A percentile compares a stretch with the other conserved stretches of the same genome.
phyloP scores from a whole-genome alignment of 495 filamentous ascomycete species.

The Pyrenula aspistea region DNA sequence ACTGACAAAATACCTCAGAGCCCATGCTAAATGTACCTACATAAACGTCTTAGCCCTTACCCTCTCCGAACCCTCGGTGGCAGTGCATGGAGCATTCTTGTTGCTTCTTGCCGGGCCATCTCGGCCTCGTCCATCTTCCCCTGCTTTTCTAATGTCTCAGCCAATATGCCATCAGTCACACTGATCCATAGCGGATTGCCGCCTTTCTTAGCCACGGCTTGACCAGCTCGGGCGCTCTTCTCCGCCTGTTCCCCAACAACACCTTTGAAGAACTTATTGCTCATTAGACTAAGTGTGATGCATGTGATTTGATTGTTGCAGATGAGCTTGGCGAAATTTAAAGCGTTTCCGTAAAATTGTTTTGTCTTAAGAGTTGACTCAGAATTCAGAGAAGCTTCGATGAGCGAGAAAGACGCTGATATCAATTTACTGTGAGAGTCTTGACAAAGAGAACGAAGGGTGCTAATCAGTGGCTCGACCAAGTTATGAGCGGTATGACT shows the following conservation, averaged over 20 bases:
- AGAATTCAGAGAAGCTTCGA: constrained; percentile 53
- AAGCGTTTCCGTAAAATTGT: constrained; percentile 54
- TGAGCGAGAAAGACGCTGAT: constrained; percentile 63
- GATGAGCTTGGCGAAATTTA: constrained; percentile 42
- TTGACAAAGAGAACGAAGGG: constrained; percentile 54
- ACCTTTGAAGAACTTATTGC: constrained; percentile 68
- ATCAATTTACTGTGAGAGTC: constrained; percentile 61
- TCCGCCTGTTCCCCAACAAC: constrained; percentile 84
- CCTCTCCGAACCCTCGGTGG: constrained; percentile 12
- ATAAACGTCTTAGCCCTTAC: background rate
- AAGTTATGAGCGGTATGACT: constrained; percentile 33
- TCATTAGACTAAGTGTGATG: constrained; percentile 79
- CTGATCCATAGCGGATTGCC: constrained; percentile 75
- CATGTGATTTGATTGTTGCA: constrained; percentile 61
- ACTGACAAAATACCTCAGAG: too few species aligned
- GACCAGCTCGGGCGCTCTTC: constrained; percentile 68
- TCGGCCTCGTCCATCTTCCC: constrained; percentile 54
- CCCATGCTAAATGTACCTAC: too few species aligned
- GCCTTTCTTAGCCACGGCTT: constrained; percentile 60
- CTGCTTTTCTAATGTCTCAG: constrained; percentile 59
- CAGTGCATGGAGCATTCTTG: constrained; percentile 28
- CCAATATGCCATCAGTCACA: constrained; percentile 70
- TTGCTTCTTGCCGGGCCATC: constrained; percentile 27
- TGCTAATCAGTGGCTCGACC: constrained; percentile 41
- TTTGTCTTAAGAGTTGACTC: constrained; percentile 63